Evolutionary conservation across 441 rosid genomes (phyloP), one percentile per base, ranked within the genome.

Genomic region (Monsonia emarginata): DNA sequence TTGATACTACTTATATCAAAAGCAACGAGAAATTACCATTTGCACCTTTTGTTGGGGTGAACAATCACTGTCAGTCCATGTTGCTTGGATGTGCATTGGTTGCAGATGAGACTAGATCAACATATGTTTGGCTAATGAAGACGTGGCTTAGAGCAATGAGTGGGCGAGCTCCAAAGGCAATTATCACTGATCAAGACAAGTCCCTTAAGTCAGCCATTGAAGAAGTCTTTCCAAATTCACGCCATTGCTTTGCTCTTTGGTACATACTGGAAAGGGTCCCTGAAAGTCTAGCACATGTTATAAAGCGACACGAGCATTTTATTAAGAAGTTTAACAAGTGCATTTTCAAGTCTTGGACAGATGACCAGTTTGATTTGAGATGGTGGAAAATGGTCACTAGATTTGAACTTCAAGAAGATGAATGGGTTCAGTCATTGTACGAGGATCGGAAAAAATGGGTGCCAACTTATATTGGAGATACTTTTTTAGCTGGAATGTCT

Each of bases 71-170:
- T 36, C 85, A 82, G 54, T 82, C 71, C 44, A 70, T 78, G 40
- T 68, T 83, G 32, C 84, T 88, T 64, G 89, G 95, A 61, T 82
- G 88, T 72, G 80, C 84, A 52, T 76, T 88, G 73, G 73, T 86
- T 36, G 88, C 81, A 50, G 89, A 84, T 32, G 82, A 80, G 61
- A 79, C 76, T 52, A 63, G 68, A 72, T 76, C 83, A 38, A 66
- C 80, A 24, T 86, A 75, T 66, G 65, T 67, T 18, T 86, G 91
- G 91, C 66, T 88, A 19, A 76, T 88, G 84, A 66, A 40, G 59
- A 77, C 80, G 10, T 88, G 95, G 95, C 78, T 67, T 63, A 84
- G 76, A 72, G 86, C 89, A 73, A 68, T 83, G 59, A 82, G 86
- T 58, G 83, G 79, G 67, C 74, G 64, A 65, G 80, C 80, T 78